Conservation (phyloP, 2,329 filamentous ascomycete species). For the Grosmannia huntii region DNA sequence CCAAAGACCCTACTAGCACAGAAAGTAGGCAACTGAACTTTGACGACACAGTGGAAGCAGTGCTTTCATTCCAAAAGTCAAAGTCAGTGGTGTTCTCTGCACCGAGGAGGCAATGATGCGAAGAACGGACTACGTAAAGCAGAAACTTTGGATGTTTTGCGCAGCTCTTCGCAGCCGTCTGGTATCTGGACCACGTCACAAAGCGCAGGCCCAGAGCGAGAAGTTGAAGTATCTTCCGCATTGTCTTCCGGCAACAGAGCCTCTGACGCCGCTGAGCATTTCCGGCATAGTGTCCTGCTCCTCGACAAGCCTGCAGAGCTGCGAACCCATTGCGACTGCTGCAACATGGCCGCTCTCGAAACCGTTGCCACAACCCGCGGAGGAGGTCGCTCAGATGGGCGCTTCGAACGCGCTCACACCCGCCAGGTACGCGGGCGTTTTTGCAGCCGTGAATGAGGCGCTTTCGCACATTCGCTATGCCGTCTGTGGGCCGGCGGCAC, state of each 20-base stretch:
- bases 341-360: not conserved
- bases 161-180: not conserved
- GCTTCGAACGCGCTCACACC: slow-evolving; percentile 12
- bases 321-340: not conserved
- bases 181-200: not conserved
- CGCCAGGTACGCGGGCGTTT: slow-evolving; percentile 23
- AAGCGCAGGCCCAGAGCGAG: not conserved
- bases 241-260: not conserved
- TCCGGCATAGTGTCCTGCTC: not conserved
- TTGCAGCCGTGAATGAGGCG: slow-evolving; percentile 24
- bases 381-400: not conserved
- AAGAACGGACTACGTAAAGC: not conserved
- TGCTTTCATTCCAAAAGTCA: not conserved
- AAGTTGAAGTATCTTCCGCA: not conserved
- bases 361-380: not conserved
- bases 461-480: slow-evolving; percentile 33
- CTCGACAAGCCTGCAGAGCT: not conserved
- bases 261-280: not conserved
- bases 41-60: not conserved
- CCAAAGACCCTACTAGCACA: not conserved
- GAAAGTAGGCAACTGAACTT: not conserved
- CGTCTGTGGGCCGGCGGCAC: slow-evolving; percentile 31
- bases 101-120: not conserved
- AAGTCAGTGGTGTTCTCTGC: not conserved
- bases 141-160: not conserved